Evolutionary conservation across 1,284 basidiomycete genomes (phyloP), one percentile per base, ranked within the genome.

Genomic region (Melampsora larici-populina): DNA sequence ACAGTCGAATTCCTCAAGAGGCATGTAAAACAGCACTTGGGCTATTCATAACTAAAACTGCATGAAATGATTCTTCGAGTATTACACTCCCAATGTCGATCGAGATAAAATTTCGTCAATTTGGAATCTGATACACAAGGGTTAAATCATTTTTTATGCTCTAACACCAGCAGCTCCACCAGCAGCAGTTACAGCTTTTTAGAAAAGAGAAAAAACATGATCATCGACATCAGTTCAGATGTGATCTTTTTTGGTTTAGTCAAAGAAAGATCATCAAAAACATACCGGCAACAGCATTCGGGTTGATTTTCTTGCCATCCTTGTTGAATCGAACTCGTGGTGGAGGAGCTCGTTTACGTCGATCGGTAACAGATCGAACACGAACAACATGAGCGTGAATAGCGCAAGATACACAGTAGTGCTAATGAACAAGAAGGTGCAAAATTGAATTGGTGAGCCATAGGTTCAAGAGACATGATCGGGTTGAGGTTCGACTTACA

Each of bases 321-420:
- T 95, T 96, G 82, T 82, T 84, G 94, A 94, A 99, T 84, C 97
- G 89, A 82, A 97, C 87, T 82, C 97, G 92, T 69, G 94, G 93
- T 81, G 96, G 96, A 80, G 96, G 97, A 1, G 92, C 90, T 86
- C 94, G 93, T 90, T 96, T 97, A 85, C 94, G 91, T 82, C 94
- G 91, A 74, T 85, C 85, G 86, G 92, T 92, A 81, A 90, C 90
- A 80, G 94, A 96, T 81, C 94, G 93, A 66, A 97, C 94, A 85
- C 94, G 94, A 81, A 97, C 94, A 81, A 97, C 60, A 87, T 99
- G 96, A 83, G 95, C 95, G 89, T 99, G 96, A 86, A 99, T 98
- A 65, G 96, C 96, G 85, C 97, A 99, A 79, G 95, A 98, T 80
- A 99, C 92, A 86, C 96, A 99, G 89, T 99, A 99, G 75, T 77